Conservation (phyloP, 345 rosid species). For the Camelina laxa region DNA sequence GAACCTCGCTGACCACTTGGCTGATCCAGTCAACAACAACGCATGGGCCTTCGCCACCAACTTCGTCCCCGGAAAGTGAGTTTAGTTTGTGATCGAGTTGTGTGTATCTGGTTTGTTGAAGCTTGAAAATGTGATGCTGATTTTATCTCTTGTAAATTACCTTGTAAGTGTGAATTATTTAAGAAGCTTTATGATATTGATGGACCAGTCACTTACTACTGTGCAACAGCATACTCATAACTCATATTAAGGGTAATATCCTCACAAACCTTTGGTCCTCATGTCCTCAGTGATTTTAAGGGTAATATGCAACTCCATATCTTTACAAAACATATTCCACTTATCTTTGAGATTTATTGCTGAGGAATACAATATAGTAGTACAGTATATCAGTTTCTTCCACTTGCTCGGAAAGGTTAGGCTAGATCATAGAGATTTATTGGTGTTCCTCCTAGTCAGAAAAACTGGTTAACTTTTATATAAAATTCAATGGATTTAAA, state of each 20-base stretch:
- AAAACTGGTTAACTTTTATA: too few relatives aligned
- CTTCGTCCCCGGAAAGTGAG: slow-evolving; percentile 80
- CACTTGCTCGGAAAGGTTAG: neutral
- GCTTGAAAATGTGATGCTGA: slow-evolving; percentile 17
- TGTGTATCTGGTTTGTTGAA: slow-evolving; percentile 16
- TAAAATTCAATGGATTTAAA: neutral
- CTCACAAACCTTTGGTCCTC: neutral
- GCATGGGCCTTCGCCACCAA: slow-evolving; percentile 56
- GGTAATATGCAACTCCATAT: neutral
- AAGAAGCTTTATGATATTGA: slow-evolving; percentile 11
- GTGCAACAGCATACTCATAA: neutral
- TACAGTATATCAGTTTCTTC: neutral
- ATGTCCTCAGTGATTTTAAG: neutral
- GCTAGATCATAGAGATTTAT: neutral
- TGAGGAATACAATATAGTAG: too few relatives aligned
- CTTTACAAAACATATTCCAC: neutral
- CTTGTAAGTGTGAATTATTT: slow-evolving; percentile 14
- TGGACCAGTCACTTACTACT: neutral
- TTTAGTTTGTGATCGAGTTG: neutral
- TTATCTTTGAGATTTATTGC: too few relatives aligned
- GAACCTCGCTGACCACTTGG: slow-evolving; percentile 35
- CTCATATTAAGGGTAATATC: too few relatives aligned
- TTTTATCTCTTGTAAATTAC: slow-evolving; percentile 13
- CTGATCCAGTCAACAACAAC: slow-evolving; percentile 26
- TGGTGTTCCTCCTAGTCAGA: too few relatives aligned